Evolutionary conservation across 768 basidiomycete species (phyloP).

Genomic region (Xanthoconium stramineum): DNA sequence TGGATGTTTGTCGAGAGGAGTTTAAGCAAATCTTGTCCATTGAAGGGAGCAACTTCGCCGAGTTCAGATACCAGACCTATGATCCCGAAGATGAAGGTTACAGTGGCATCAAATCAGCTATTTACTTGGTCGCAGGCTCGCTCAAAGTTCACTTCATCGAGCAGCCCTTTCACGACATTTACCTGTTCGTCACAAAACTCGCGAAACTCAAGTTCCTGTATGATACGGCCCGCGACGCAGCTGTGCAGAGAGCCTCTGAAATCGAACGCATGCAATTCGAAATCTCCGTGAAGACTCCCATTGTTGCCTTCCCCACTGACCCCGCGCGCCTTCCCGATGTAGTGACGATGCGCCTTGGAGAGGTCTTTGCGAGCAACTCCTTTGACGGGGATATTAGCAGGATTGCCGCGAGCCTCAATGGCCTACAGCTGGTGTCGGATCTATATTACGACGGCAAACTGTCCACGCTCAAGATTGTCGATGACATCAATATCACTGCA

Average conservation of each 20-base stretch:
- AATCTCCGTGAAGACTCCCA: constrained; percentile 87
- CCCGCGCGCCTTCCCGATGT: constrained; percentile 58
- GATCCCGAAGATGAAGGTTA: constrained; percentile 69
- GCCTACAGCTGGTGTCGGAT: constrained; percentile 79
- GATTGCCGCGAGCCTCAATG: constrained; percentile 72
- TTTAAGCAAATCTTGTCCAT: constrained; percentile 90
- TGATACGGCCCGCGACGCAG: constrained; percentile 89
- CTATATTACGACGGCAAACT: constrained; percentile 47
- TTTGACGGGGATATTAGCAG: constrained; percentile 56
- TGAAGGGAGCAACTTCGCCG: constrained; percentile 90
- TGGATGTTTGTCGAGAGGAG: constrained; percentile 49
- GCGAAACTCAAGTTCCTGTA: constrained; percentile 91
- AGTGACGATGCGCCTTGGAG: constrained; percentile 81
- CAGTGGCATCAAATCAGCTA: constrained; percentile 77
- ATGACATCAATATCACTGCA: constrained; percentile 77
- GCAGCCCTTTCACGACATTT: constrained; percentile 85
- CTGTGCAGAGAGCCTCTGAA: constrained; percentile 88
- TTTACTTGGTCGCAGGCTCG: constrained; percentile 83
- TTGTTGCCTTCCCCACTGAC: constrained; percentile 81
- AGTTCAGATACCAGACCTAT: constrained; percentile 91
- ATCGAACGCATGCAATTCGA: constrained; percentile 94
- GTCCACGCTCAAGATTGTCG: constrained; percentile 79
- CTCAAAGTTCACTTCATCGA: constrained; percentile 88
- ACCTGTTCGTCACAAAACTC: constrained; percentile 77
- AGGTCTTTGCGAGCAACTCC: constrained; percentile 78